Evolutionary conservation across 1,284 basidiomycete genomes (phyloP).

Genomic region (Peniophora sp.): DNA sequence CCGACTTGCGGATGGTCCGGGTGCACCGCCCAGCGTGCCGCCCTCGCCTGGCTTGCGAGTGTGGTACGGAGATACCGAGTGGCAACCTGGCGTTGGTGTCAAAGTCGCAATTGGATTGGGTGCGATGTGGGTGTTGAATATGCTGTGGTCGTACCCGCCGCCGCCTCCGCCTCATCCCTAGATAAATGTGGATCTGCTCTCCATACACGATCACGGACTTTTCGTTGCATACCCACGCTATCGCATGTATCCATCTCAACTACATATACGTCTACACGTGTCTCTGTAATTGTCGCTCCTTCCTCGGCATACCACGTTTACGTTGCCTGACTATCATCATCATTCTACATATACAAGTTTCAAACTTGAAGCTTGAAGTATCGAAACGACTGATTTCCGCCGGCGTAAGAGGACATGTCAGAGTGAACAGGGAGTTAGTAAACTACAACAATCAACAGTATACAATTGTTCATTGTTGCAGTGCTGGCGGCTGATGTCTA

Average conservation of each 20-base stretch:
- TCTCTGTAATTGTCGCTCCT: too few relatives aligned
- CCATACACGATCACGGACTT: background rate
- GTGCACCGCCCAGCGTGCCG: slow-evolving; percentile 10
- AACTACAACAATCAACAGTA: too few relatives aligned
- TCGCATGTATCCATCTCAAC: background rate
- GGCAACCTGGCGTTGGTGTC: slow-evolving; percentile 25
- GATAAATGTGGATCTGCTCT: too few relatives aligned
- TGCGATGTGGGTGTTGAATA: slow-evolving; percentile 50
- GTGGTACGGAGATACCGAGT: slow-evolving; percentile 24
- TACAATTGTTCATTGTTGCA: too few relatives aligned
- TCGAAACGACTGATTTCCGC: too few relatives aligned
- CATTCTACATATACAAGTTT: too few relatives aligned
- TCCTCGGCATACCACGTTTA: too few relatives aligned
- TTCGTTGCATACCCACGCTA: background rate
- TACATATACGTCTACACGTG: background rate
- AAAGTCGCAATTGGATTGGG: slow-evolving; percentile 26
- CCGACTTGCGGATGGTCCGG: slow-evolving; percentile 35
- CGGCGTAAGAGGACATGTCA: too few relatives aligned
- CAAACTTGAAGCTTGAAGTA: too few relatives aligned
- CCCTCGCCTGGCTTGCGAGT: slow-evolving; percentile 19
- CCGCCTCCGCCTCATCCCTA: slow-evolving; percentile 4
- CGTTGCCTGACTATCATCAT: too few relatives aligned
- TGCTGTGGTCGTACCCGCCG: slow-evolving; percentile 41
- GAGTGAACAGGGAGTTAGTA: too few relatives aligned
- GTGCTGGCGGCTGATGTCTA: too few relatives aligned